These are phyloP conservation scores for Fusarium oxysporum DNA, from an alignment of 2,329 filamentous ascomycete genomes.

Conservation along the genomic window DNA sequence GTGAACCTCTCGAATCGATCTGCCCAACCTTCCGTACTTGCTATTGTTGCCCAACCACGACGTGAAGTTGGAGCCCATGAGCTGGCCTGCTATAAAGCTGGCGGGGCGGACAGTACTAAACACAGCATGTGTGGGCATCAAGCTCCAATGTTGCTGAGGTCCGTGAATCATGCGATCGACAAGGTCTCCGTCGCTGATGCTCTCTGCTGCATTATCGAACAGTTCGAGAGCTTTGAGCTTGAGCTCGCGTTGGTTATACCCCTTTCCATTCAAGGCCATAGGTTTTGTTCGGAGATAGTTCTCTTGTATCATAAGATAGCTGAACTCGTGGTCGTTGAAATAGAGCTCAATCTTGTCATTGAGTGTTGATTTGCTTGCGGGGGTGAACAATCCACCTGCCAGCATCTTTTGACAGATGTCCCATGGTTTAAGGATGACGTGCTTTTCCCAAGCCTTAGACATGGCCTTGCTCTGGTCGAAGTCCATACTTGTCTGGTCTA, in stretches of 20 bases:
- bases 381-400: conserved; percentile 85
- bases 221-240: conserved; percentile 88
- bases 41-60: conserved; percentile 96
- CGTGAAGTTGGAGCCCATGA: conserved; percentile 82
- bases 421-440: conserved; percentile 96
- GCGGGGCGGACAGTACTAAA: conserved; percentile 95
- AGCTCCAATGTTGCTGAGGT: conserved; percentile 95
- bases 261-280: conserved; percentile 66
- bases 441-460: conserved; percentile 99
- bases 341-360: conserved; percentile 99
- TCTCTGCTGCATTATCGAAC: conserved; percentile 87
- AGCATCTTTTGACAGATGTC: conserved; percentile 96
- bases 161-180: conserved; percentile 99
- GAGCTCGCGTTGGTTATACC: conserved; percentile 72
- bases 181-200: conserved; percentile 96
- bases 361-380: conserved; percentile 84
- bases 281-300: conserved; percentile 93
- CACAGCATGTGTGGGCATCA: conserved; percentile 96
- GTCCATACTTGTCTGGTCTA: conserved; percentile 83
- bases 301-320: conserved; percentile 96
- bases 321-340: conserved; percentile 99
- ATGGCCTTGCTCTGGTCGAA: conserved; percentile 91
- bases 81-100: conserved; percentile 85
- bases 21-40: conserved; percentile 80
- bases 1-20: conserved; percentile 92